Evolutionary conservation across 2,329 filamentous ascomycete genomes (phyloP), one percentile per base, ranked within the genome.

Genomic region (Microthyrium microscopicum): DNA sequence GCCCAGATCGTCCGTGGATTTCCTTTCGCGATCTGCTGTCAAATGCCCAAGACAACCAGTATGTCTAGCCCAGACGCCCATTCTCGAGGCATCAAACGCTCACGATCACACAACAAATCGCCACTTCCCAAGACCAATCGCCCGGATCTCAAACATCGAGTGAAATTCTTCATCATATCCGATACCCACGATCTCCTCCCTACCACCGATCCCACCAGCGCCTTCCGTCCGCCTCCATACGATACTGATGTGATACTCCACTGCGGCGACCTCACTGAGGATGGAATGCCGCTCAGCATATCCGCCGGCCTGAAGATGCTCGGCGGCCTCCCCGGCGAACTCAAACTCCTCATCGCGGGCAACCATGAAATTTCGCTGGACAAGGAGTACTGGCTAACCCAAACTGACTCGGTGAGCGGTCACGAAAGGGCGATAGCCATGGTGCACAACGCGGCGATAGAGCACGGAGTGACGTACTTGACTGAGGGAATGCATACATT

Each of bases 221-320:
- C 31, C 19, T 35, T 37, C 20, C 22, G 24, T 21, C 13, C 9
- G 15, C 6, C 7, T 22, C 9, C 26, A 6, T 34, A 37, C 5
- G 19, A 26, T 5, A 20, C 28, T 2, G 54, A 60, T 33, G 49
- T 60, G 5, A 40, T 56, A 1, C 45, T 61, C 3, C 53, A 60
- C 35, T 56, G 51, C 31, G 57, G 55, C 3, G 54, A 60, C 36
- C 38, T 60, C 3, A 58, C 55, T 0, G 42, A 48, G 24, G 37
- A 39, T 18, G 53, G 52, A 2, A 46, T 45, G 3, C 20, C 47
- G 1, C n/a, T 38, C 4, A 41, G 49, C n/a, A 55, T 52, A 40
- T 35, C 45, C n/a, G 36, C 39, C 3, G 40, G 49, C 5, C 27
- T 60, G 1, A 15, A 43, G 8, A 40, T 46, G 29, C 39, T 56